Percentiles rank a stretch among this genome's conserved stretches.
Conservation (phyloP, 495 filamentous ascomycete species). For the Aspergillus steynii region DNA sequence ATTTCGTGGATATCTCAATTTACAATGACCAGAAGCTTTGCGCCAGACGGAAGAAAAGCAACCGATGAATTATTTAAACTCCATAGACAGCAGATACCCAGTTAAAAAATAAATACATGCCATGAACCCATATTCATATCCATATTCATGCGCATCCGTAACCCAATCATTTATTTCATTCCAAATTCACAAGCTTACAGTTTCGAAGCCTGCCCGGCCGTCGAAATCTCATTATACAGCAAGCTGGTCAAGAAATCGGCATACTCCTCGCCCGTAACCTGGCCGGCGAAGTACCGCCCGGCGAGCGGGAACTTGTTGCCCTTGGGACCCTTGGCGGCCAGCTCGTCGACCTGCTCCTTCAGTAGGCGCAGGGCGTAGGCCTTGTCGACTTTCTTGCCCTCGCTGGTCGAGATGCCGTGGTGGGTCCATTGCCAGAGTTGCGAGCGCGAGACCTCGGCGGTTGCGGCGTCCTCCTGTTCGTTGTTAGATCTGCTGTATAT, state of each 20-base stretch:
- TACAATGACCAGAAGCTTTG: no score
- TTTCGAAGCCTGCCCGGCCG: slow-evolving; percentile 79
- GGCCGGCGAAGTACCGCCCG: slow-evolving; percentile 85
- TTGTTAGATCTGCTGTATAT: slow-evolving; percentile 18
- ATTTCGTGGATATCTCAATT: no score
- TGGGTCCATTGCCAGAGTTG: slow-evolving; percentile 96
- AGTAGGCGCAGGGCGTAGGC: slow-evolving; percentile 82
- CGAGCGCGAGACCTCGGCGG: slow-evolving; percentile 87
- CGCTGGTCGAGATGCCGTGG: slow-evolving; percentile 81
- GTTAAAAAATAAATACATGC: no score
- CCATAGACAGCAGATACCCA: no score
- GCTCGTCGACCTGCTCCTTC: slow-evolving; percentile 77
- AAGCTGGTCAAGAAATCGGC: slow-evolving; percentile 95
- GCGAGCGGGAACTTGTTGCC: slow-evolving; percentile 92
- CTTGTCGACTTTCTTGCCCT: slow-evolving; percentile 94
- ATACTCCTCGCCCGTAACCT: slow-evolving; percentile 97
- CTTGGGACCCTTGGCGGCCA: slow-evolving; percentile 74
- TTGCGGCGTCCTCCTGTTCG: slow-evolving; percentile 84
- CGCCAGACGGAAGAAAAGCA: no score
- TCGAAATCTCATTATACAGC: slow-evolving; percentile 95
- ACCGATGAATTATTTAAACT: no score
- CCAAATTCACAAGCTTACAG: slow-evolving; percentile 49
- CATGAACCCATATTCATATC: no score
- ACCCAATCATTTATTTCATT: no score
- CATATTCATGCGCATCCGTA: no score